Conservation (phyloP, 805 yeast species). For the Metschnikowia reukaufii region DNA sequence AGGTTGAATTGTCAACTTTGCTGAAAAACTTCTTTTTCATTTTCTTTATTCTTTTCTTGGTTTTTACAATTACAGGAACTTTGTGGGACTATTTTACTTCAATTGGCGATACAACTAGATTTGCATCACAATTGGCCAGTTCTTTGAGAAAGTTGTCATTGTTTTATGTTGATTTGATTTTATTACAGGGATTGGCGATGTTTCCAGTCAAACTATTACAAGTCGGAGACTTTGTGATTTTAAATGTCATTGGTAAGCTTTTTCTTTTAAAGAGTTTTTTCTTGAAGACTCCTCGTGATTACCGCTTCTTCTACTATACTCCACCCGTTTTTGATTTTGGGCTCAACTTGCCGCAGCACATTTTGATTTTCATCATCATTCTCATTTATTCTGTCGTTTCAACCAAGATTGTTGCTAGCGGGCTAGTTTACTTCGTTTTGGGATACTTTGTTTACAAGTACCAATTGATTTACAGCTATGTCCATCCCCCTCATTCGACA, state of each 20-base stretch:
- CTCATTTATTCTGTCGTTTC: constrained; percentile 61
- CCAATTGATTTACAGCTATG: constrained; percentile 59
- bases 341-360: constrained; percentile 59
- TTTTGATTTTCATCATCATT: constrained; percentile 56
- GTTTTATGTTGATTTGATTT: constrained; percentile 59
- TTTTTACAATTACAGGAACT: constrained; percentile 62
- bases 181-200: constrained; percentile 70
- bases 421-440: constrained; percentile 53
- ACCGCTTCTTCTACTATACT: constrained; percentile 51
- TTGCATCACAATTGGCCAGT: constrained; percentile 54
- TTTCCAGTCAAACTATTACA: constrained; percentile 58
- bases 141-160: constrained; percentile 52
- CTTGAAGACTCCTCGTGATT: constrained; percentile 51
- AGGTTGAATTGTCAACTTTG: constrained; percentile 55
- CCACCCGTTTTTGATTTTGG: constrained; percentile 65
- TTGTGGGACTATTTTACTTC: constrained; percentile 59
- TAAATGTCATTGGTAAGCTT: constrained; percentile 41
- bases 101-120: constrained; percentile 57
- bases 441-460: constrained; percentile 64
- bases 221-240: constrained; percentile 50
- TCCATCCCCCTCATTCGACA: constrained; percentile 64
- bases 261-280: constrained; percentile 40
- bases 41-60: constrained; percentile 60
- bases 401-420: constrained; percentile 59
- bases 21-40: constrained; percentile 60